These are phyloP conservation scores for Centrapalus pauciflorus DNA, from an alignment of 129 eudicot genomes.

Conservation along the genomic window DNA sequence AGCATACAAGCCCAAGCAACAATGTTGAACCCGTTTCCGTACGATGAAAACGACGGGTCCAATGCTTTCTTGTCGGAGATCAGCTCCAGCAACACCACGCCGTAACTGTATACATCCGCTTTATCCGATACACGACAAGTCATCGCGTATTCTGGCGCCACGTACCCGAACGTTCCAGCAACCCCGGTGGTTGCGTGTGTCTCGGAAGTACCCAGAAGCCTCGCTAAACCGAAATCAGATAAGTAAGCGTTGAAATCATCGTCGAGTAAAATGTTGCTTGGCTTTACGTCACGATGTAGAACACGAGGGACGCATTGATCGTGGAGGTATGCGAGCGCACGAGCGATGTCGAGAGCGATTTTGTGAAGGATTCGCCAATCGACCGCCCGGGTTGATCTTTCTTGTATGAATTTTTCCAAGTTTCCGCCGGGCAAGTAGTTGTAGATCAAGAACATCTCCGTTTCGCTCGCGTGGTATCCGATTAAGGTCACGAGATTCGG, in stretches of 20 bases:
- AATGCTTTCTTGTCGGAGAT: constrained; percentile 76
- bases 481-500: constrained; percentile 80
- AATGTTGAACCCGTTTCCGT: constrained; percentile 86
- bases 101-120: constrained; percentile 91
- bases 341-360: constrained; percentile 78
- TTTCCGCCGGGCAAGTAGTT: constrained; percentile 86
- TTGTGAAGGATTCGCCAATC: constrained; percentile 86
- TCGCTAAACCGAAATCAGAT: constrained; percentile 80
- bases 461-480: constrained; percentile 87
- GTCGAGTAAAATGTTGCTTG: constrained; percentile 79
- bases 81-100: constrained; percentile 82
- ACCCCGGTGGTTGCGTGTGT: constrained; percentile 92
- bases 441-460: constrained; percentile 87
- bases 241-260: constrained; percentile 75
- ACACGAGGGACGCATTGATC: constrained; percentile 94
- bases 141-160: constrained; percentile 91
- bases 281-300: constrained; percentile 89
- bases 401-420: constrained; percentile 80
- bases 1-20: constrained; percentile 92
- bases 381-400: constrained; percentile 64
- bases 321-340: constrained; percentile 85
- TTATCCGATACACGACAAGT: constrained; percentile 94
- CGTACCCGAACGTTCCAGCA: constrained; percentile 86
- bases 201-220: constrained; percentile 77
- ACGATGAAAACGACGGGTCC: constrained; percentile 81